phyloP scores from a whole-genome alignment of 768 basidiomycete species.

The Trametes cingulata region DNA sequence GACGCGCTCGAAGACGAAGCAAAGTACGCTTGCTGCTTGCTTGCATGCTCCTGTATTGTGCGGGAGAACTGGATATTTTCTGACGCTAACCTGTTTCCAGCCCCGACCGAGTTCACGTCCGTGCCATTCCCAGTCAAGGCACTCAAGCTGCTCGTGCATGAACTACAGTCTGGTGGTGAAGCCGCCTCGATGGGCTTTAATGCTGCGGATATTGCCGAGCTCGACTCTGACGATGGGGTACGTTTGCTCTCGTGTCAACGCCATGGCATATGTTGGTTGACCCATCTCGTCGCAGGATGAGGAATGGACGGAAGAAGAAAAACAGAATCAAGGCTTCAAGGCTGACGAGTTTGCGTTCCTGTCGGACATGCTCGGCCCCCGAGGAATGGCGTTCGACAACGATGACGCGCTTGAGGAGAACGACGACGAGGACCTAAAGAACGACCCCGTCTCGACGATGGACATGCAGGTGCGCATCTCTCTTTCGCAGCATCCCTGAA shows the following conservation, averaged over 20 bases:
- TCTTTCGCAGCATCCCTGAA: neutral
- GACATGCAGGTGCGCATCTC: constrained; percentile 59
- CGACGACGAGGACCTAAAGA: constrained; percentile 85
- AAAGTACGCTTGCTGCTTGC: constrained; percentile 54
- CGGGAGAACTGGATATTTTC: constrained; percentile 21
- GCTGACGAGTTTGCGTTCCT: constrained; percentile 81
- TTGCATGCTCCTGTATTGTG: neutral
- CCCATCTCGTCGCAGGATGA: too few species aligned
- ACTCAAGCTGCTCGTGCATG: constrained; percentile 84
- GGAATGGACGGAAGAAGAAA: constrained; percentile 92
- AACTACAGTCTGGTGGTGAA: constrained; percentile 80
- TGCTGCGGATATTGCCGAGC: constrained; percentile 48
- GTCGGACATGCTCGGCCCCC: constrained; percentile 79
- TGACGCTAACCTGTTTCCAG: constrained; percentile 40
- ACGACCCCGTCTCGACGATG: constrained; percentile 83
- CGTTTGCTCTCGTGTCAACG: constrained; percentile 28
- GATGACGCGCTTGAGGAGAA: constrained; percentile 73
- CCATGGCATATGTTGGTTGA: too few species aligned
- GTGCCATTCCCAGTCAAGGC: constrained; percentile 92
- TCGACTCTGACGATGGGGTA: constrained; percentile 79
- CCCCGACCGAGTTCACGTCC: constrained; percentile 81
- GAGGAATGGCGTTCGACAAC: constrained; percentile 75
- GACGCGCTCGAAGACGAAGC: constrained; percentile 90
- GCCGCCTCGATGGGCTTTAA: constrained; percentile 56
- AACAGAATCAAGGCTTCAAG: constrained; percentile 52